These are phyloP conservation scores for Elongisporangium prolatum DNA, from an alignment of 352 stramenopile species.

Conservation along the genomic window DNA sequence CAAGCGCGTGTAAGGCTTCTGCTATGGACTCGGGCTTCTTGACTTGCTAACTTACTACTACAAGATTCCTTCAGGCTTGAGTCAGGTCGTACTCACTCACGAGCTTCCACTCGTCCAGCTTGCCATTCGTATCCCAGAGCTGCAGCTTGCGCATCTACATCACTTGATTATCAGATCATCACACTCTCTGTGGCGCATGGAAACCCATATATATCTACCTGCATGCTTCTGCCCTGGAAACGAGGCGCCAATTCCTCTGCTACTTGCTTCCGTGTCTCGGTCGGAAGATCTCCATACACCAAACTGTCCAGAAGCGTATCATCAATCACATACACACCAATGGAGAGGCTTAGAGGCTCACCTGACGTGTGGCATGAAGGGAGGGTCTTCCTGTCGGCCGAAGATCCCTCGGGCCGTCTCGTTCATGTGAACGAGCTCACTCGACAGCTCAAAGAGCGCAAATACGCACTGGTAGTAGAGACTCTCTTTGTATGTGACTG, in stretches of 20 bases:
- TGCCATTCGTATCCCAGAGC: constrained; percentile 42
- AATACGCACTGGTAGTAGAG: constrained; percentile 76
- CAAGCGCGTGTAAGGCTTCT: constrained; percentile 10
- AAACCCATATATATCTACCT: constrained; percentile 16
- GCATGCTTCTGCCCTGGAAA: constrained; percentile 23
- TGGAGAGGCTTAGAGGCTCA: constrained; percentile 10
- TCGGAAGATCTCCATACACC: constrained; percentile 48
- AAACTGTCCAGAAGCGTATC: constrained; percentile 18
- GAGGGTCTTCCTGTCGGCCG: constrained; percentile 20
- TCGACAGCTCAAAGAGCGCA: constrained; percentile 33
- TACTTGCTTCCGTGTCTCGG: constrained; percentile 19
- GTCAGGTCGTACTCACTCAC: constrained; percentile 23
- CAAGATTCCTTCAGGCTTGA: not conserved
- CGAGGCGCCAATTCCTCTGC: constrained; percentile 31
- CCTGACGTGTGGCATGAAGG: constrained; percentile 67
- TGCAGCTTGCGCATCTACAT: constrained; percentile 37
- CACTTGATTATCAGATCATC: not conserved
- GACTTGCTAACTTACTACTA: constrained; percentile 2
- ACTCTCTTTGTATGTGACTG: constrained; percentile 44
- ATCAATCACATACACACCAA: constrained; percentile 1
- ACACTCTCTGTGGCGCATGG: not conserved
- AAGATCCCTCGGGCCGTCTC: constrained; percentile 43
- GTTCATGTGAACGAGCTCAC: constrained; percentile 30
- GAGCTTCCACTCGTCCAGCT: constrained; percentile 35
- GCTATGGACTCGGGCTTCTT: constrained; percentile 17